Conservation (phyloP, 2,329 filamentous ascomycete species). For the Xylaria sp. region DNA sequence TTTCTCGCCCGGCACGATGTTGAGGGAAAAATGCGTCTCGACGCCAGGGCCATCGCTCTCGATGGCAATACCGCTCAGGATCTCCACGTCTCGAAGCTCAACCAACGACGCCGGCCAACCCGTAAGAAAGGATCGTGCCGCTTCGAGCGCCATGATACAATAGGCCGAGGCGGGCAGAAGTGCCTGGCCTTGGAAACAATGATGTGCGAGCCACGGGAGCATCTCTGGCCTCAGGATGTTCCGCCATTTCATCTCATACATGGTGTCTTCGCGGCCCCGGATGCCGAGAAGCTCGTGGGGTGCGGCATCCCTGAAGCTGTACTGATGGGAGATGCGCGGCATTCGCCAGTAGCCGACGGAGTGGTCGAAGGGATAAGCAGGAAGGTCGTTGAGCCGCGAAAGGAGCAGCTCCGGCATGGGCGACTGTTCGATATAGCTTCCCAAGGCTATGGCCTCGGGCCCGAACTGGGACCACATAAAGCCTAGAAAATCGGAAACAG, state of each 20-base stretch:
- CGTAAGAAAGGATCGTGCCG: slow-evolving; percentile 49
- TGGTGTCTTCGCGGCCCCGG: slow-evolving; percentile 53
- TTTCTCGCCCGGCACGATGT: slow-evolving; percentile 4
- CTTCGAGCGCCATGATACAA: slow-evolving; percentile 60
- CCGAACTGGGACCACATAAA: slow-evolving; percentile 46
- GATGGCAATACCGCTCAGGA: slow-evolving; percentile 46
- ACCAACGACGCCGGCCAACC: slow-evolving; percentile 43
- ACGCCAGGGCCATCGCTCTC: slow-evolving; percentile 49
- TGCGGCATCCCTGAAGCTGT: slow-evolving; percentile 46
- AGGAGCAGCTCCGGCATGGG: slow-evolving; percentile 9
- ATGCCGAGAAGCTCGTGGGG: slow-evolving; percentile 55
- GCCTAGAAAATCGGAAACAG: slow-evolving; percentile 46
- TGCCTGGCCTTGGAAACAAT: slow-evolving; percentile 57
- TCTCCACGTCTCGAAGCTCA: slow-evolving; percentile 46
- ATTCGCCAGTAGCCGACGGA: slow-evolving; percentile 56
- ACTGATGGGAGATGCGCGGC: slow-evolving; percentile 56
- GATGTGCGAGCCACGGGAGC: slow-evolving; percentile 56
- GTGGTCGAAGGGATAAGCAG: slow-evolving; percentile 63
- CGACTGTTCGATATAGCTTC: slow-evolving; percentile 44
- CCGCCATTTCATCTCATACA: slow-evolving; percentile 54
- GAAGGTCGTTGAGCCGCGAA: slow-evolving; percentile 48
- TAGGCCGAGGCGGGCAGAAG: slow-evolving; percentile 61
- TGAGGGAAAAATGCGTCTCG: slow-evolving; percentile 54
- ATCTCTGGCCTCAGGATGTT: slow-evolving; percentile 54
- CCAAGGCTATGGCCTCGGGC: slow-evolving; percentile 31